Percentiles rank a stretch among this genome's conserved stretches.
phyloP scores from a whole-genome alignment of 1,139 yeast genomes.

The Candida gigantensis region DNA sequence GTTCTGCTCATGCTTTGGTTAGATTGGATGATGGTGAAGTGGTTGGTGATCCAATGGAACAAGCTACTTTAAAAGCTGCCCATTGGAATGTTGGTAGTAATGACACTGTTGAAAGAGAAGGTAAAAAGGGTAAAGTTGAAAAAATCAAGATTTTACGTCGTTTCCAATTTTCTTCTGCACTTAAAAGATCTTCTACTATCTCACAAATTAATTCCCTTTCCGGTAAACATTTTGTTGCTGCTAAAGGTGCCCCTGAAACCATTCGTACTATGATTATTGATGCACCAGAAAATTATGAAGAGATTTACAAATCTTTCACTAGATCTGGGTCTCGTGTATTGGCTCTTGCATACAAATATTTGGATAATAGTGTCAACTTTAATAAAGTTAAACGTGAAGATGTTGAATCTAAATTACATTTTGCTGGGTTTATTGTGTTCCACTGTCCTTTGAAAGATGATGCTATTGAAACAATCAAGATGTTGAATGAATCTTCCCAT shows the following conservation, averaged over 20 bases:
- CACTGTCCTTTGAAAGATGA: constrained; percentile 95
- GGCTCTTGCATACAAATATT: constrained; percentile 83
- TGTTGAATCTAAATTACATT: constrained; percentile 71
- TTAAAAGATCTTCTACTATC: constrained; percentile 91
- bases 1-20: constrained; percentile 96
- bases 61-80: constrained; percentile 87
- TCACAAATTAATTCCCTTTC: constrained; percentile 56
- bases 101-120: constrained; percentile 57
- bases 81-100: constrained; percentile 81
- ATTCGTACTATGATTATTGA: constrained; percentile 71
- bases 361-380: constrained; percentile 54
- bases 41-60: constrained; percentile 99
- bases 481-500: constrained; percentile 94
- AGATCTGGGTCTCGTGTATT: constrained; percentile 96
- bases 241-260: constrained; percentile 99
- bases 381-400: constrained; percentile 65
- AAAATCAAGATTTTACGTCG: constrained; percentile 80
- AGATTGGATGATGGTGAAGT: constrained; percentile 92
- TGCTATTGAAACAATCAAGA: constrained; percentile 84
- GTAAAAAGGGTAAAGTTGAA: constrained; percentile 40
- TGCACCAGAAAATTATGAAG: constrained; percentile 82
- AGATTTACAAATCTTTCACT: constrained; percentile 84
- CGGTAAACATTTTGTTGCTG: constrained; percentile 75
- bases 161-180: constrained; percentile 94
- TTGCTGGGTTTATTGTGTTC: constrained; percentile 95